phyloP scores from a whole-genome alignment of 768 basidiomycete genomes.

The Trametes elegans region DNA sequence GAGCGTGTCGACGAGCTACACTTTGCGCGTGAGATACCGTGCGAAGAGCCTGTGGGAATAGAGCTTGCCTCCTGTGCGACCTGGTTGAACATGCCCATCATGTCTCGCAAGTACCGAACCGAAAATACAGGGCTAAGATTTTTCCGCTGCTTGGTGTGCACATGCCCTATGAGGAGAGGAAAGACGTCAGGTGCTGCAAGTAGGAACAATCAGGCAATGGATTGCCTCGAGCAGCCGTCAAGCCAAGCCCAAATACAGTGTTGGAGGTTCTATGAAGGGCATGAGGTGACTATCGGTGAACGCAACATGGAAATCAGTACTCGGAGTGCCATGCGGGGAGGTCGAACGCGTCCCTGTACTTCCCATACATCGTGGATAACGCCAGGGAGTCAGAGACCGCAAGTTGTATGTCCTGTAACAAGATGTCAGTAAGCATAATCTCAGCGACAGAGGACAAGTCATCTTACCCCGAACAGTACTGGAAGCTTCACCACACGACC shows the following conservation, averaged over 20 bases:
- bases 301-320: not conserved
- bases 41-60: not conserved
- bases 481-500: constrained; percentile 6
- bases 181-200: not conserved
- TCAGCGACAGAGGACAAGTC: not conserved
- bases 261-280: not conserved
- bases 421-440: not conserved
- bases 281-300: not conserved
- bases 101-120: not conserved
- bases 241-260: constrained; percentile 1
- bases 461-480: not conserved
- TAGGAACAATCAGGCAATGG: not conserved
- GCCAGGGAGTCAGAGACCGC: constrained; percentile 3
- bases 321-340: not conserved
- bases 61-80: not conserved
- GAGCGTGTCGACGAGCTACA: not conserved
- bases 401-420: not conserved
- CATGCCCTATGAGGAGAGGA: not conserved
- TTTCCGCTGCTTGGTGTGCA: constrained; percentile 10
- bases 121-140: constrained; percentile 4
- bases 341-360: not conserved
- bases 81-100: not conserved
- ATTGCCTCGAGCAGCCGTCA: not conserved
- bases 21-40: not conserved
- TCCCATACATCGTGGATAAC: not conserved